A percentile compares a stretch with the other conserved stretches of the same genome.
Evolutionary conservation across 2,329 filamentous ascomycete genomes (phyloP).

Genomic region (Trichophyton simii): DNA sequence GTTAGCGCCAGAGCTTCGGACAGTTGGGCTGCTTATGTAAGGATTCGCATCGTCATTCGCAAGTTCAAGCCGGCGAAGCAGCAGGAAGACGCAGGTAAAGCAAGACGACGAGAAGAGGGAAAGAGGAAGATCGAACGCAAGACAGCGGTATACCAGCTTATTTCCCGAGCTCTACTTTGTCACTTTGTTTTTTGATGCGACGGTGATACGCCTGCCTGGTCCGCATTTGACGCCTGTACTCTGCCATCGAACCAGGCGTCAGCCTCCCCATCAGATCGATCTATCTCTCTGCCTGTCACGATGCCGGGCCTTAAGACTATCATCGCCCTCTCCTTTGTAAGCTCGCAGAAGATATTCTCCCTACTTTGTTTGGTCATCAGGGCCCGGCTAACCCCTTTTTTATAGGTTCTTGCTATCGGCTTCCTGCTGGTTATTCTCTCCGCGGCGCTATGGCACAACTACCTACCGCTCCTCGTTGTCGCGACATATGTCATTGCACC

Average conservation of each 20-base stretch:
- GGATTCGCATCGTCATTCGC: neutral
- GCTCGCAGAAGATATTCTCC: neutral
- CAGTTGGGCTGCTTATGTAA: neutral
- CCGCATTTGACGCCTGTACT: neutral
- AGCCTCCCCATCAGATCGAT: constrained; percentile 3
- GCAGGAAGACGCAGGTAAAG: neutral
- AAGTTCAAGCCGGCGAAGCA: neutral
- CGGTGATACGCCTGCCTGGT: neutral
- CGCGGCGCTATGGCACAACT: constrained; percentile 86
- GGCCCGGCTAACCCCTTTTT: neutral
- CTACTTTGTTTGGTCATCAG: neutral
- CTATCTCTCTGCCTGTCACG: constrained; percentile 22
- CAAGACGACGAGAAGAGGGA: neutral
- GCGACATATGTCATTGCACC: constrained; percentile 90
- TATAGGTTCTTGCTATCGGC: constrained; percentile 79
- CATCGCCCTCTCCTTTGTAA: constrained; percentile 92
- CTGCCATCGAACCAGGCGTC: constrained; percentile 6
- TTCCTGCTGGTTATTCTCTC: constrained; percentile 98
- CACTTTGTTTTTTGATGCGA: neutral
- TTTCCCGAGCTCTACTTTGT: neutral
- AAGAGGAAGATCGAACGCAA: neutral
- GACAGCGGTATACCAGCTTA: neutral
- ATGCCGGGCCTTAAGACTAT: constrained; percentile 96
- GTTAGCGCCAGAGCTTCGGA: constrained; percentile 7
- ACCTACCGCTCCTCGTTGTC: constrained; percentile 89